phyloP scores from a whole-genome alignment of 805 yeast genomes.

The Trichomonascus vanleenenianus region DNA sequence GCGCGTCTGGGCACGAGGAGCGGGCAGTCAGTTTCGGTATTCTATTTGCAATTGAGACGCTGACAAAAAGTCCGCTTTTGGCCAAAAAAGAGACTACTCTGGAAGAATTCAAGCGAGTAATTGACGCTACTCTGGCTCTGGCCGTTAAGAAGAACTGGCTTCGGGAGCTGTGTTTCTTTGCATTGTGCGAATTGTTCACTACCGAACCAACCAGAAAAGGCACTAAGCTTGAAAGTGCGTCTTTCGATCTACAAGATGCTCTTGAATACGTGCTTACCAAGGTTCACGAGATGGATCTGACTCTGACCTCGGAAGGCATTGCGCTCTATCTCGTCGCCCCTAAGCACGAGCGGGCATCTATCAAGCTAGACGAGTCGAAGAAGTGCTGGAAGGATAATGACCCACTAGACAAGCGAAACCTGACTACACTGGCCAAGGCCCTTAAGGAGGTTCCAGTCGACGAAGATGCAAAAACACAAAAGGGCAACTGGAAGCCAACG shows the following conservation, averaged over 20 bases:
- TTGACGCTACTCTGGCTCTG: slow-evolving; percentile 45
- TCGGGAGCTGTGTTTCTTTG: slow-evolving; percentile 69
- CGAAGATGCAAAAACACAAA: slow-evolving; percentile 19
- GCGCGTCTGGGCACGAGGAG: slow-evolving; percentile 71
- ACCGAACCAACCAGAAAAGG: not conserved
- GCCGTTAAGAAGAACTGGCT: slow-evolving; percentile 73
- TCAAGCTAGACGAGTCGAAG: not conserved
- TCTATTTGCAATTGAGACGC: slow-evolving; percentile 73
- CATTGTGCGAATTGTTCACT: slow-evolving; percentile 36
- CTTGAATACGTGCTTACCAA: slow-evolving; percentile 31
- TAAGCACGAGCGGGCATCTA: not conserved
- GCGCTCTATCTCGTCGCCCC: slow-evolving; percentile 49
- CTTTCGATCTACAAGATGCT: not conserved
- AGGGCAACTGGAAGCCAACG: slow-evolving; percentile 57
- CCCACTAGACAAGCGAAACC: slow-evolving; percentile 67
- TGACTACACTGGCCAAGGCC: slow-evolving; percentile 52
- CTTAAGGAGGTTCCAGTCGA: slow-evolving; percentile 36
- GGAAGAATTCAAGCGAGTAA: slow-evolving; percentile 34
- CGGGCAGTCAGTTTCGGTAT: slow-evolving; percentile 75
- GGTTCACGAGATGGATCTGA: slow-evolving; percentile 46
- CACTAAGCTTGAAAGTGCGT: slow-evolving; percentile 2
- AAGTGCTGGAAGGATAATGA: slow-evolving; percentile 60
- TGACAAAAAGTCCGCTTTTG: slow-evolving; percentile 49
- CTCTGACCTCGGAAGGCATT: slow-evolving; percentile 70
- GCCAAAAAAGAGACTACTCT: slow-evolving; percentile 21